Conservation (phyloP, 1,139 yeast species). For the Casaregolazyma lundiana region DNA sequence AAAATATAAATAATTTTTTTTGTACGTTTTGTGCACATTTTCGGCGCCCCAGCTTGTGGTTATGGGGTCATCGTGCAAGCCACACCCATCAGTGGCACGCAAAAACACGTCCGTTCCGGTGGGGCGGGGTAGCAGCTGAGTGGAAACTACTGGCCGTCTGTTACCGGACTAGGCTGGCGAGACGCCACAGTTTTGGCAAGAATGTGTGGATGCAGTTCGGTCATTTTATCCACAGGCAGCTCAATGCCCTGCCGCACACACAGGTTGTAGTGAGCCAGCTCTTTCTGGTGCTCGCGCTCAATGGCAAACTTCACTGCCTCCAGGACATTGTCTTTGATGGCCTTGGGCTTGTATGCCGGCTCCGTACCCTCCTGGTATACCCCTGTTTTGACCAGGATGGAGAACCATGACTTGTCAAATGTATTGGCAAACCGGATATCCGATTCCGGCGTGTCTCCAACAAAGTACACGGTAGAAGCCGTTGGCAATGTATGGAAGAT, state of each 20-base stretch:
- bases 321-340: constrained; percentile 64
- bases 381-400: constrained; percentile 81
- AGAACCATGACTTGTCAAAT: constrained; percentile 78
- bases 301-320: constrained; percentile 81
- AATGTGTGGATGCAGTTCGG: constrained; percentile 18
- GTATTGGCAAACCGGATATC: constrained; percentile 85
- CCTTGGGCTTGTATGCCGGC: constrained; percentile 75
- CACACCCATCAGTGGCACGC: too few relatives aligned
- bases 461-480: constrained; percentile 80
- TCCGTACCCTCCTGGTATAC: constrained; percentile 76
- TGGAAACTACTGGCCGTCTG: background rate
- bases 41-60: too few relatives aligned
- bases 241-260: constrained; percentile 15
- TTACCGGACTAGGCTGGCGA: background rate
- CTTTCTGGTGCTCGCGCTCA: constrained; percentile 70
- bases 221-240: constrained; percentile 15
- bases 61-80: too few relatives aligned
- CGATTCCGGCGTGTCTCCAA: constrained; percentile 90
- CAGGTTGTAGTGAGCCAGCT: constrained; percentile 39
- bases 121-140: too few relatives aligned
- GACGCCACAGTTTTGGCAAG: constrained; percentile 13
- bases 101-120: too few relatives aligned
- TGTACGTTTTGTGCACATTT: too few relatives aligned
- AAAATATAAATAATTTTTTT: too few relatives aligned
- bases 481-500: constrained; percentile 53